Evolutionary conservation across 1,284 basidiomycete species (phyloP).

Genomic region (Moesziomyces antarcticus): DNA sequence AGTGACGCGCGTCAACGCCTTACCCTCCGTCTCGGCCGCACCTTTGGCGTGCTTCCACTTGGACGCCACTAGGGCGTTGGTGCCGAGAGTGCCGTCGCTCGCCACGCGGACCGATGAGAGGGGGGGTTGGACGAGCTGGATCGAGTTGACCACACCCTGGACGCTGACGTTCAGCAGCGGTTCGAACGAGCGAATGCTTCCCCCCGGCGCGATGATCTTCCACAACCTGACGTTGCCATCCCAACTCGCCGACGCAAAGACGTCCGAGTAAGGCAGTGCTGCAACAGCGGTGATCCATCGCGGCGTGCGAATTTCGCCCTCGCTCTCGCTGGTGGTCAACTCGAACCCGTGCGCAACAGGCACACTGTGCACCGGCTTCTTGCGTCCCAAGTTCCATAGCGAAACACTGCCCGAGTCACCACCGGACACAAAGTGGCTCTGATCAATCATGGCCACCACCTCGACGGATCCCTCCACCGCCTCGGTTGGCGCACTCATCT

Average conservation of each 20-base stretch:
- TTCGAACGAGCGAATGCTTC: conserved; percentile 77
- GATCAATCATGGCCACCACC: conserved; percentile 92
- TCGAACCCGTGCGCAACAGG: conserved; percentile 87
- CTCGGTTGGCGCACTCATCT: conserved; percentile 9
- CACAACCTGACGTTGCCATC: conserved; percentile 86
- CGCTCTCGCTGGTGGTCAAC: conserved; percentile 74
- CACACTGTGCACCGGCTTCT: conserved; percentile 90
- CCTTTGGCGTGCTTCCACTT: conserved; percentile 23
- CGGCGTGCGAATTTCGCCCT: conserved; percentile 80
- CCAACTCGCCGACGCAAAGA: conserved; percentile 93
- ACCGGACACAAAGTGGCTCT: conserved; percentile 88
- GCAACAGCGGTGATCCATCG: conserved; percentile 90
- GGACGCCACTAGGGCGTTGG: conserved; percentile 4
- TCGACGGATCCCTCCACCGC: conserved; percentile 88
- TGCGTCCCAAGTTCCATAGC: conserved; percentile 92
- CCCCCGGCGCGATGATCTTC: conserved; percentile 77
- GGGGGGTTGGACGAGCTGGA: conserved; percentile 80
- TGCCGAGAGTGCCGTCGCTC: not conserved
- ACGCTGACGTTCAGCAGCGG: conserved; percentile 76
- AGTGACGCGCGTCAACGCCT: conserved; percentile 8
- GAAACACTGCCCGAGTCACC: conserved; percentile 90
- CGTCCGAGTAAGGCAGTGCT: conserved; percentile 84
- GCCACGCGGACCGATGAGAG: conserved; percentile 6
- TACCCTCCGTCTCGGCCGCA: not conserved
- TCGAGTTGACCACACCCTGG: conserved; percentile 85